Evolutionary conservation across 2,329 filamentous ascomycete species (phyloP).

Genomic region (Lasiodiplodia theobromae): DNA sequence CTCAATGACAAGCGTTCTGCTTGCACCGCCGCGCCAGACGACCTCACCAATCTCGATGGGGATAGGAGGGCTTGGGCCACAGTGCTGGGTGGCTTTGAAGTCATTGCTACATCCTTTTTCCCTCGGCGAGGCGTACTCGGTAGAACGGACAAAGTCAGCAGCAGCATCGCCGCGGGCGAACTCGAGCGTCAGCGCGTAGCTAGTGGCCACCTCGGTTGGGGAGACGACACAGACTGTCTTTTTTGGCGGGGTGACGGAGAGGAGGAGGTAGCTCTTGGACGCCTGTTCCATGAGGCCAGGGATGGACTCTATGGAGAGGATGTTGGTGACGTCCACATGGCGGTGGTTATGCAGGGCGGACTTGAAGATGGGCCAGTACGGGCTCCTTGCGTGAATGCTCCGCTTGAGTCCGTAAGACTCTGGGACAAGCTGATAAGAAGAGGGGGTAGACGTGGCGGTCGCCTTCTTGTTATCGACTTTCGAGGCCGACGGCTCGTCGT

Average conservation of each 20-base stretch:
- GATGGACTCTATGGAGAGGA: not conserved
- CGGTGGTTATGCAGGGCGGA: not conserved
- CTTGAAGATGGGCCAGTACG: constrained; percentile 7
- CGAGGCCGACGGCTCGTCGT: not conserved
- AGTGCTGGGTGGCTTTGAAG: constrained; percentile 19
- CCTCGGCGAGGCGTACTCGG: not conserved
- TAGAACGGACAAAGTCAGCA: constrained; percentile 1
- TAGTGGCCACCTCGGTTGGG: not conserved
- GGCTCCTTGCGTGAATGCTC: not conserved
- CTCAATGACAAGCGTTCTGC: not conserved
- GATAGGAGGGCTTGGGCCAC: not conserved
- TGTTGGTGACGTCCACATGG: constrained; percentile 9
- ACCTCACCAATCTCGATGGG: not conserved
- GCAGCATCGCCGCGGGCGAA: constrained; percentile 14
- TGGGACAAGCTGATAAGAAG: not conserved
- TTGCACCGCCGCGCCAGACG: not conserved
- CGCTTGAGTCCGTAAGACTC: not conserved
- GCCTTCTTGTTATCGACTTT: not conserved
- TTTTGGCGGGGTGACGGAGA: constrained; percentile 1
- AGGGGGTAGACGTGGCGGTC: not conserved
- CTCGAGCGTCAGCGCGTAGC: not conserved
- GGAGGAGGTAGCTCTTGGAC: not conserved
- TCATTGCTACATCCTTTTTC: not conserved
- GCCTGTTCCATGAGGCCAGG: not conserved
- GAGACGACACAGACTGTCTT: not conserved